Conservation (phyloP, 225 moss, liverwort and hornwort genomes). For the Sphagnum contortum region DNA sequence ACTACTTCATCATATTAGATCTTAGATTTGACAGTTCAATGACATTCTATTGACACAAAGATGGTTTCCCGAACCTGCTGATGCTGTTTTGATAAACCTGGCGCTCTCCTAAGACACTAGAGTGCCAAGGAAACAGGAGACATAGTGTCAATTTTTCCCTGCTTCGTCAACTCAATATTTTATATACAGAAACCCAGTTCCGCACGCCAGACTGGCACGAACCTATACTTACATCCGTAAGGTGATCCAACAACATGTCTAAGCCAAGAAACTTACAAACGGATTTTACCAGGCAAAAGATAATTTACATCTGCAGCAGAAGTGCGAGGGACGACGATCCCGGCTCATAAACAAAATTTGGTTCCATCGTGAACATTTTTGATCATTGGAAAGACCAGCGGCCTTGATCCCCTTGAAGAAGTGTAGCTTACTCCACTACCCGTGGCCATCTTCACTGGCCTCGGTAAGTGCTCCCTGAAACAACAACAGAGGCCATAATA, state of each 20-base stretch:
- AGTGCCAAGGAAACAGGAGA: background rate
- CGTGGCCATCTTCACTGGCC: conserved; percentile 30
- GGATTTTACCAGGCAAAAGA: background rate
- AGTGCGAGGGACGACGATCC: background rate
- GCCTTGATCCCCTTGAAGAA: conserved; percentile 16
- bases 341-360: background rate
- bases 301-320: conserved; percentile 11
- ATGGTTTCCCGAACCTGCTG: too few relatives aligned
- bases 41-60: too few relatives aligned
- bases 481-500: background rate
- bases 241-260: conserved; percentile 14
- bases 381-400: conserved; percentile 40
- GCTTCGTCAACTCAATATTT: background rate
- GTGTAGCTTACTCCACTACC: conserved; percentile 31
- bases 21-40: too few relatives aligned
- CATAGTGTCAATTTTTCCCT: background rate
- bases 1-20: too few relatives aligned
- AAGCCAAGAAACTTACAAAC: too few relatives aligned
- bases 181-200: background rate
- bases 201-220: conserved; percentile 1
- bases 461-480: conserved; percentile 29
- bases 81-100: too few relatives aligned
- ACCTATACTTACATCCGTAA: conserved; percentile 1
- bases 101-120: background rate
- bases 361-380: conserved; percentile 19